These are phyloP conservation scores for Pittosporum tobira DNA, from an alignment of 129 eudicot genomes.

Conservation along the genomic window DNA sequence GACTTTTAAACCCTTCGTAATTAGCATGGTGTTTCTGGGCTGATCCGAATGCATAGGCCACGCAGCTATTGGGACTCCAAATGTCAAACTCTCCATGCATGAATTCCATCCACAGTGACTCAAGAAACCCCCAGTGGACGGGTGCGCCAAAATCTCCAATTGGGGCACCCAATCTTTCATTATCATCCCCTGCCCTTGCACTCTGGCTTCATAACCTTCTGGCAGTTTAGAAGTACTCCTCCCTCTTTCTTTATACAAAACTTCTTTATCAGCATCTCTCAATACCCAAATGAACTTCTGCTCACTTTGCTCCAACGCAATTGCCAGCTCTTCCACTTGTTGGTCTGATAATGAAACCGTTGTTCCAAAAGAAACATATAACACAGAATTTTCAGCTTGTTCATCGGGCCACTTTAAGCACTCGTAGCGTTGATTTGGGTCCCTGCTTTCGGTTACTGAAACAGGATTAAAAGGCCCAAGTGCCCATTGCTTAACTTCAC, in stretches of 20 bases:
- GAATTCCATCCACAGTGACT: constrained; percentile 54
- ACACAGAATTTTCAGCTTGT: no score
- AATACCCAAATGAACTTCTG: no score
- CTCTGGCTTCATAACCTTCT: constrained; percentile 28
- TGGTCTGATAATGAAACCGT: no score
- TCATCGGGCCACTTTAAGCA: no score
- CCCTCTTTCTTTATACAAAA: no score
- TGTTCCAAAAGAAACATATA: no score
- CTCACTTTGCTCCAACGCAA: no score
- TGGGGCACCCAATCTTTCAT: constrained; percentile 39
- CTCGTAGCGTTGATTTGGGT: no score
- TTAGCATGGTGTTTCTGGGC: constrained; percentile 14
- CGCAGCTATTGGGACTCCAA: constrained; percentile 35
- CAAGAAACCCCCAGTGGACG: constrained; percentile 35
- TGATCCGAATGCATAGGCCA: constrained; percentile 55
- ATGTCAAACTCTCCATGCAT: constrained; percentile 32
- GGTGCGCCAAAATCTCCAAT: constrained; percentile 29
- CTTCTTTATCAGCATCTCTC: no score
- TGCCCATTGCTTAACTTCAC: constrained; percentile 37
- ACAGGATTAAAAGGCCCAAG: no score
- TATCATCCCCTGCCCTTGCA: constrained; percentile 21
- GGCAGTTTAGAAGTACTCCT: constrained; percentile 9
- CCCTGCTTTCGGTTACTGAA: no score
- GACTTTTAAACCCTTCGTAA: constrained; percentile 17
- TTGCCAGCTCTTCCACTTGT: no score